These are phyloP conservation scores for Cystobasidiaceae sp. DNA, from an alignment of 1,284 basidiomycete species.

Conservation along the genomic window DNA sequence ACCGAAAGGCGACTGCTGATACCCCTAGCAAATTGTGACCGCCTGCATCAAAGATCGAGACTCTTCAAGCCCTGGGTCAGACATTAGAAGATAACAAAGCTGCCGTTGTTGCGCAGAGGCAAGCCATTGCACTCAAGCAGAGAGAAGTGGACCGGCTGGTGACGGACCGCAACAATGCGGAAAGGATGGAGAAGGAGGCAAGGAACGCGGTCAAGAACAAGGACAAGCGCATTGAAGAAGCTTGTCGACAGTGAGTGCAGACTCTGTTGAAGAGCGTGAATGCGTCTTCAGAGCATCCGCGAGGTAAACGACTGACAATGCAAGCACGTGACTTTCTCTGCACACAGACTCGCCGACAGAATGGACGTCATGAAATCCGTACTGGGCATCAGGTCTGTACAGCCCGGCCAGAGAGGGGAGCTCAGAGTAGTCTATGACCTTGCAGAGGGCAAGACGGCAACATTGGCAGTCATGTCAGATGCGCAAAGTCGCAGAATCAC, in stretches of 20 bases:
- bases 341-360: conserved; percentile 23
- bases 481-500: neutral
- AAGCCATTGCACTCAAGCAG: conserved; percentile 8
- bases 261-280: no score
- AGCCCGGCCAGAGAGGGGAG: conserved; percentile 17
- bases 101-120: conserved; percentile 32
- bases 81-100: conserved; percentile 31
- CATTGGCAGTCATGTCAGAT: conserved; percentile 21
- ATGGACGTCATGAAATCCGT: conserved; percentile 4
- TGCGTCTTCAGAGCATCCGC: no score
- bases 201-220: conserved; percentile 37
- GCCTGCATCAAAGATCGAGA: conserved; percentile 34
- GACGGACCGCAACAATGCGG: conserved; percentile 4
- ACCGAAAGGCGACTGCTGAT: no score
- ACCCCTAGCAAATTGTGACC: no score
- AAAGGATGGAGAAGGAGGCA: conserved; percentile 21
- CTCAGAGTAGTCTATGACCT: conserved; percentile 14
- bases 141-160: conserved; percentile 4
- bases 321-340: neutral
- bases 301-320: neutral
- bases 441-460: conserved; percentile 10
- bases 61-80: conserved; percentile 36
- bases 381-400: conserved; percentile 15
- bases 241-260: conserved; percentile 38
- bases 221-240: conserved; percentile 39